Conservation (phyloP, 2,329 filamentous ascomycete genomes). For the Mycocentrospora acerina region DNA sequence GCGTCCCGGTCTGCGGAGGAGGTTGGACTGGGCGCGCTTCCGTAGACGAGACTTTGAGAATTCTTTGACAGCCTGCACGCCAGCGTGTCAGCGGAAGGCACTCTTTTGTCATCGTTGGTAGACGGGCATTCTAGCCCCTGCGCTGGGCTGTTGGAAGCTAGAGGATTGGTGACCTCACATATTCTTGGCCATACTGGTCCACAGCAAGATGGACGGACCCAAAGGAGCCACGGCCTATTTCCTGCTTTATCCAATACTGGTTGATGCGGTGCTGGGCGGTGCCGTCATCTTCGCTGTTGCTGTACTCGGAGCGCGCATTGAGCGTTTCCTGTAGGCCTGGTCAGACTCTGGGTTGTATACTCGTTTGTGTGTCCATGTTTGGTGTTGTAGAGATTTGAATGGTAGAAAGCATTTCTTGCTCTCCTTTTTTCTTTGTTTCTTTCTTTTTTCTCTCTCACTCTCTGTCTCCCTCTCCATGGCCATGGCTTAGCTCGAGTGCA, state of each 20-base stretch:
- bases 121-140: conserved; percentile 23
- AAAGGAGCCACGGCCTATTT: conserved; percentile 96
- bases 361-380: neutral
- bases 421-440: too few species aligned
- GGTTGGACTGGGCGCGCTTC: conserved; percentile 86
- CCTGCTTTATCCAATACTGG: conserved; percentile 89
- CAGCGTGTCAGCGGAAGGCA: conserved; percentile 31
- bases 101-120: conserved; percentile 13
- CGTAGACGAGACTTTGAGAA: conserved; percentile 91
- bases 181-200: conserved; percentile 91
- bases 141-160: conserved; percentile 2
- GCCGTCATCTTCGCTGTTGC: conserved; percentile 80
- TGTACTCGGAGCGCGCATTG: conserved; percentile 84
- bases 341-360: neutral
- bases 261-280: conserved; percentile 84
- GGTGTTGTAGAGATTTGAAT: too few species aligned
- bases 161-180: conserved; percentile 61
- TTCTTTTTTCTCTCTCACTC: too few species aligned
- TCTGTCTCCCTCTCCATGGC: too few species aligned
- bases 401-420: too few species aligned
- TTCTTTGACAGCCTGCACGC: conserved; percentile 82
- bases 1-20: conserved; percentile 66
- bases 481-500: too few species aligned
- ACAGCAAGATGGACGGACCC: conserved; percentile 87
- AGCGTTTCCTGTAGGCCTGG: conserved; percentile 71